phyloP scores from a whole-genome alignment of 163 green algal genomes.

The Prototheca wickerhamii region DNA sequence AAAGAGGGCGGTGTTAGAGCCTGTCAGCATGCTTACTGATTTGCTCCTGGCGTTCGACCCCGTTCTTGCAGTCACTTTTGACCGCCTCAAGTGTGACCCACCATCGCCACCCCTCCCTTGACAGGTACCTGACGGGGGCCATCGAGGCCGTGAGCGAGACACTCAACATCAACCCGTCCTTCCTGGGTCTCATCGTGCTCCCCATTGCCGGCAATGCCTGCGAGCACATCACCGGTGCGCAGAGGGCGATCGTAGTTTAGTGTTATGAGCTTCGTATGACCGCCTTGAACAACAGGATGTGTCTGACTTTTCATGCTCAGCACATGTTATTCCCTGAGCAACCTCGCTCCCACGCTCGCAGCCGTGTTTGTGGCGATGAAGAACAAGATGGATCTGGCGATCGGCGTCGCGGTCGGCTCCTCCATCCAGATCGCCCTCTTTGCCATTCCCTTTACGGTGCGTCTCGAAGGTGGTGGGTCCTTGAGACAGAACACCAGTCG shows the following conservation, averaged over 20 bases:
- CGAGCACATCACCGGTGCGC: slow-evolving; percentile 78
- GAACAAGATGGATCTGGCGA: slow-evolving; percentile 84
- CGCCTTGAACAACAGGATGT: neutral
- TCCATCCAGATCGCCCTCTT: slow-evolving; percentile 79
- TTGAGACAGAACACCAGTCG: neutral
- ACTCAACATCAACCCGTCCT: slow-evolving; percentile 59
- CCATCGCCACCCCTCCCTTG: neutral
- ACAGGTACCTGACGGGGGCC: slow-evolving; percentile 61
- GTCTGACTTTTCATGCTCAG: neutral
- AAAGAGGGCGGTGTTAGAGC: no score
- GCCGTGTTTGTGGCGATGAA: slow-evolving; percentile 47
- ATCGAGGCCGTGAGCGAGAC: slow-evolving; percentile 62
- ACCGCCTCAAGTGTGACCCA: neutral
- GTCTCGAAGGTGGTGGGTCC: neutral
- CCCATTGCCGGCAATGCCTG: slow-evolving; percentile 85
- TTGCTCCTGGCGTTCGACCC: no score
- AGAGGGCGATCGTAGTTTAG: neutral
- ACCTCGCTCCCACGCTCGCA: slow-evolving; percentile 1
- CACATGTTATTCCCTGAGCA: no score
- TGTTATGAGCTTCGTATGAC: neutral
- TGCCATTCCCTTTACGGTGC: slow-evolving; percentile 60
- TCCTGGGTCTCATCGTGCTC: slow-evolving; percentile 81
- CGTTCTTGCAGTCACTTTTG: no score
- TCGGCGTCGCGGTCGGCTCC: slow-evolving; percentile 51
- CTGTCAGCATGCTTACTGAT: no score